Evolutionary conservation across 345 rosid species (phyloP), one percentile per base, ranked within the genome.

Genomic region (Leavenworthia alabamica): DNA sequence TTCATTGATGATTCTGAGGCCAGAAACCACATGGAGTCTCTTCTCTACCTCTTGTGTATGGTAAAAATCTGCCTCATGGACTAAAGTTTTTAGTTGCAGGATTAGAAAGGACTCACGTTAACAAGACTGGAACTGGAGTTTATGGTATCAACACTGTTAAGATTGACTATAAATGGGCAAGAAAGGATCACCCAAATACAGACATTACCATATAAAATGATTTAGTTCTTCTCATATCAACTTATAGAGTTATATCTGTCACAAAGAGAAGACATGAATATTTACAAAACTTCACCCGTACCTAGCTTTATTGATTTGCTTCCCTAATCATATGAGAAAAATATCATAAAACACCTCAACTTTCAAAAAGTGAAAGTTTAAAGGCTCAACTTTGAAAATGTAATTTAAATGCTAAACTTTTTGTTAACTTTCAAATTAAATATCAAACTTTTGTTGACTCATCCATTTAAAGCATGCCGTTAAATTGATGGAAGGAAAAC

Each of bases 1-100:
- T 90, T 84, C 33, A 48, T 84, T 13, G 96, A 96, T 19, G 96
- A 88, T 54, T 85, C 88, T 3, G 83, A 86, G n/a, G 89, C 91
- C 41, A 77, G 86, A 70, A 90, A 90, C 72, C 94, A 88, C 51
- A 67, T 88, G 80, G 88, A 88, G 32, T 86, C 91, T 17, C 86
- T 90, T 8, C 79, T 82, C 10, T 88, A 94, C 56, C 81, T 86
- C 48, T 62, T 86, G 67, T 88, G 89, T n/a, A 66, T 70, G 86
- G 92, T 88, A 52, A 4, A 15, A 17, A 11, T 13, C 13, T 64
- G 17, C 71, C 62, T 44, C 79, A 7, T 80, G 90, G 95, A 65
- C 81, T 2, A 78, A 71, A 69, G n/a, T 85, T 83, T 70, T 75
- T 86, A 0, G 84, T 80, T 20, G 42, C 14, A 0, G 88, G 78